Base-by-base conservation (phyloP, 768 basidiomycete genomes). In the Termitomyces sp. region DNA sequence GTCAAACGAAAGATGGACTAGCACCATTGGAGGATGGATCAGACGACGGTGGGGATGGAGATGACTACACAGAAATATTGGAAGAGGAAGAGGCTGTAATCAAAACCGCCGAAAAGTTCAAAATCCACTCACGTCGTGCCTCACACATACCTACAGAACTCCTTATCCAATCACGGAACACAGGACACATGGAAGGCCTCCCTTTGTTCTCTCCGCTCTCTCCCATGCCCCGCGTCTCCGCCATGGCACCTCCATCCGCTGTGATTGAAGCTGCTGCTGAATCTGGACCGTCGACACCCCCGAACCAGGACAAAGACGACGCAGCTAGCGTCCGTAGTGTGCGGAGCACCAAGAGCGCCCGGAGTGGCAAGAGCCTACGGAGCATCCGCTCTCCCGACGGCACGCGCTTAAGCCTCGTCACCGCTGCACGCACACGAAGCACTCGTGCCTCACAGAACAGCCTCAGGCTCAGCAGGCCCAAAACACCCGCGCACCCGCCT, bases 341-440 rank as follows among this genome's bases (percentile, higher is more conserved):
- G 22, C 74, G 70, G 56, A 80, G 79, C 59, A 63, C 59, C 15
- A 74, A 68, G 33, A 79, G 78, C 55, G 59, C 70, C 22, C 70
- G 71, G 35, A 82, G 78, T 69, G 70, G 58, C 6, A 68, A 68
- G 15, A 79, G 75, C 55, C 68, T 48, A 4, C 69, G 69, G 8
- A 79, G 75, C 49, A 67, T 59, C 1, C 71, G 70, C 20, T 64
- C 57, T 20, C 60, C 66, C 2, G 67, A 67, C 28, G 45, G 54
- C 58, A 70, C 59, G 24, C 65, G 46, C n/a, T 58, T 61, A 42
- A 77, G 78, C 40, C 78, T 81, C 8, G 78, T 92, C 3, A 80
- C 81, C 5, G 86, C 91, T 5, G 91, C 91, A 1, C 82, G 84
- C 60, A 81, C 76, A 60, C 81, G 90, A 44, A 89, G 87, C 69